phyloP scores from a whole-genome alignment of 352 stramenopile genomes.

The Phytophthora agathidicida region DNA sequence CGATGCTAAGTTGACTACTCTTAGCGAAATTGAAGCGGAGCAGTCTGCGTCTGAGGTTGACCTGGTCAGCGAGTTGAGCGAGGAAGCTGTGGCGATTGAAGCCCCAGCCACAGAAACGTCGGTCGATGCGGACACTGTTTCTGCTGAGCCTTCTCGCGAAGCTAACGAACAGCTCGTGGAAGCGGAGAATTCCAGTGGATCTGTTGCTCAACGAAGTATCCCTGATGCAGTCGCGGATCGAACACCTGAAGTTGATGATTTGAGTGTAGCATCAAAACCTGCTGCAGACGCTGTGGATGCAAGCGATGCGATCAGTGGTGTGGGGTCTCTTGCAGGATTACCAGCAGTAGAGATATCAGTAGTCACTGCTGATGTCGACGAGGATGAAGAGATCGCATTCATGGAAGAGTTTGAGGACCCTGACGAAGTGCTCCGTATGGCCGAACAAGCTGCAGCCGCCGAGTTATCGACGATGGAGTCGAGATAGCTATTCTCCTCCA shows the following conservation, averaged over 20 bases:
- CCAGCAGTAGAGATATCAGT: neutral
- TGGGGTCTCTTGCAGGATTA: neutral
- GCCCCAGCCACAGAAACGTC: conserved; percentile 21
- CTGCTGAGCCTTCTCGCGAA: neutral
- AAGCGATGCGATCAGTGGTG: neutral
- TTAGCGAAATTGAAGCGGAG: conserved; percentile 1
- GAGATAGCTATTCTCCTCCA: conserved; percentile 5
- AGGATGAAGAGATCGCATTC: conserved; percentile 35
- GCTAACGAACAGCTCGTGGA: neutral
- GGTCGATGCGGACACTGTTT: neutral
- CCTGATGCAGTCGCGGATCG: no score
- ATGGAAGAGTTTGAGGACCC: conserved; percentile 42
- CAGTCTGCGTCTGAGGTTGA: conserved; percentile 9
- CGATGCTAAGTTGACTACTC: neutral
- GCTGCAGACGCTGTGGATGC: neutral
- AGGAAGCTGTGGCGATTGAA: conserved; percentile 24
- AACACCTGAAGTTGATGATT: no score
- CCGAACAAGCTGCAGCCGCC: conserved; percentile 36
- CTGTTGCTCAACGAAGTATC: neutral
- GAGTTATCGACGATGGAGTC: conserved; percentile 14
- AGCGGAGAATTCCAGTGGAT: neutral
- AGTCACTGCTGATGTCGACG: neutral
- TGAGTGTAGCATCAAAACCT: neutral
- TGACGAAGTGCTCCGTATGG: conserved; percentile 32
- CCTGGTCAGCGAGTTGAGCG: conserved; percentile 1